These are phyloP conservation scores for Pythium brassicae DNA, from an alignment of 352 stramenopile species.

Conservation along the genomic window DNA sequence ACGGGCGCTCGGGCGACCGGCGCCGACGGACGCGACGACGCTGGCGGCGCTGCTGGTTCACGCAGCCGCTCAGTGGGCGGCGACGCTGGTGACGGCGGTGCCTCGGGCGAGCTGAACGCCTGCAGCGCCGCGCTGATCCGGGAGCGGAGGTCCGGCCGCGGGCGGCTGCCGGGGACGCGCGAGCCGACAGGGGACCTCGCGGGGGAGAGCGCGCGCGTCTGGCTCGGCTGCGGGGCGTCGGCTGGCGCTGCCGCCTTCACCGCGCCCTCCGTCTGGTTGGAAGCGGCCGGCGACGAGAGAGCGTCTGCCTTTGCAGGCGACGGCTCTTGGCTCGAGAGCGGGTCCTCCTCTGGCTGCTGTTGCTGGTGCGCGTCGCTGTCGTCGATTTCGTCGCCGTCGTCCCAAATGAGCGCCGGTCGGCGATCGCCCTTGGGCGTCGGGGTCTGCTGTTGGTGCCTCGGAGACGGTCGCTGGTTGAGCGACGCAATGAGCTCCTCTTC, in stretches of 20 bases:
- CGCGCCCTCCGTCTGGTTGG: slow-evolving; percentile 4
- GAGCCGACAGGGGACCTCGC: background rate
- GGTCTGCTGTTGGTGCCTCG: slow-evolving; percentile 1
- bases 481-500: slow-evolving; percentile 9
- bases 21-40: background rate
- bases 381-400: slow-evolving; percentile 4
- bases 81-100: background rate
- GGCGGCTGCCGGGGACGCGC: slow-evolving; percentile 5
- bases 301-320: background rate
- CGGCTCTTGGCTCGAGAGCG: slow-evolving; percentile 6
- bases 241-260: slow-evolving; percentile 3
- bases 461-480: background rate
- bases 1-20: background rate
- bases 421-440: background rate
- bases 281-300: background rate
- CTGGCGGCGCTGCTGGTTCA: background rate
- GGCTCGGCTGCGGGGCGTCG: background rate
- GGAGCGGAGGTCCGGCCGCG: slow-evolving; percentile 7
- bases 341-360: background rate
- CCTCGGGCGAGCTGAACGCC: slow-evolving; percentile 5
- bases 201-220: slow-evolving; percentile 1
- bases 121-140: slow-evolving; percentile 11
- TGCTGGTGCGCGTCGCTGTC: background rate
- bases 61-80: background rate
- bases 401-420: slow-evolving; percentile 1